These are phyloP conservation scores for Pythium phragmitis DNA, from an alignment of 352 stramenopile genomes.

Conservation along the genomic window DNA sequence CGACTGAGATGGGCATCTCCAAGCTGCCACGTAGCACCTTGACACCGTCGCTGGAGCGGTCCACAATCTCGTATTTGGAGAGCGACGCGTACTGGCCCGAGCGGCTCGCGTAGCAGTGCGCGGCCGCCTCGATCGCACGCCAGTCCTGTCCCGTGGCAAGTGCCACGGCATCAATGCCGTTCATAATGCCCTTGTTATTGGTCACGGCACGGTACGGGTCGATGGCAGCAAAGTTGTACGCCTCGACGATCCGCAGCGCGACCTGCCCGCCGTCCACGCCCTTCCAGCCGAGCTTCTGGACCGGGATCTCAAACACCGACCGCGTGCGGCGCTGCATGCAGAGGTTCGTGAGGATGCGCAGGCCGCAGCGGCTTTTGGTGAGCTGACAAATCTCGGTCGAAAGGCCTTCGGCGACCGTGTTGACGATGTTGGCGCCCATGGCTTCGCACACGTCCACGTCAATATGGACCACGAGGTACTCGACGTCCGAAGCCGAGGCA, in stretches of 20 bases:
- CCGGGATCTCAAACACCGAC: conserved; percentile 67
- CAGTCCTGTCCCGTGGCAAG: conserved; percentile 85
- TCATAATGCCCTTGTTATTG: conserved; percentile 92
- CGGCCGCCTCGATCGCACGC: conserved; percentile 79
- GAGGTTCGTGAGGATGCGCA: conserved; percentile 91
- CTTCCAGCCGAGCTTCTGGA: conserved; percentile 78
- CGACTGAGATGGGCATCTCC: conserved; percentile 79
- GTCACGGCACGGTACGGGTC: conserved; percentile 85
- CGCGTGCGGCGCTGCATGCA: conserved; percentile 79
- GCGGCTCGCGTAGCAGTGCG: conserved; percentile 80
- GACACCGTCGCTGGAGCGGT: conserved; percentile 32
- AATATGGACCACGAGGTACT: conserved; percentile 83
- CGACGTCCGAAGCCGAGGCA: conserved; percentile 27
- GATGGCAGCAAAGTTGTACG: conserved; percentile 82
- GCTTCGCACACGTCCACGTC: conserved; percentile 88
- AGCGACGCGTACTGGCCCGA: conserved; percentile 79
- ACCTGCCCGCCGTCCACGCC: conserved; percentile 73
- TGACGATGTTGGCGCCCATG: conserved; percentile 90
- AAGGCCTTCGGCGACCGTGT: conserved; percentile 82
- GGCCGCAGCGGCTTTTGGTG: conserved; percentile 58
- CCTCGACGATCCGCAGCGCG: conserved; percentile 75
- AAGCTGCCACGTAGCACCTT: conserved; percentile 65
- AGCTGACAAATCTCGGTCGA: conserved; percentile 69
- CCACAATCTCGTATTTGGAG: conserved; percentile 64
- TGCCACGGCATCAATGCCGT: conserved; percentile 79